Percentiles rank a stretch among this genome's conserved stretches.
Conservation (phyloP, 2,329 filamentous ascomycete genomes). For the Scedosporium dehoogii region DNA sequence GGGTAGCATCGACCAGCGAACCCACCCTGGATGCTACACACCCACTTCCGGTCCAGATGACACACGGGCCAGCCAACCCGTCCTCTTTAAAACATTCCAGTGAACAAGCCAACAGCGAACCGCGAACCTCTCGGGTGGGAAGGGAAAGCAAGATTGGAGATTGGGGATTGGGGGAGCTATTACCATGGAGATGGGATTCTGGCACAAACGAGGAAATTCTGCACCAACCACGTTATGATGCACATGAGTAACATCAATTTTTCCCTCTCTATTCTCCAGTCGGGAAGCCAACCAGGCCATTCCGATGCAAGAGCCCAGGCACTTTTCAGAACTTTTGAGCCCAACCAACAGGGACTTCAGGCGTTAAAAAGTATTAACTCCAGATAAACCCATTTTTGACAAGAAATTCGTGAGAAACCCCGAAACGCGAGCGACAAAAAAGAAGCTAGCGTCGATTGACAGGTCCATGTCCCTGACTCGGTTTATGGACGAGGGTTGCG, state of each 20-base stretch:
- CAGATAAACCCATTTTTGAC: too few species aligned
- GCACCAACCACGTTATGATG: neutral
- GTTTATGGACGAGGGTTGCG: neutral
- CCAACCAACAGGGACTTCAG: too few species aligned
- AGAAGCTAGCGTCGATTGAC: too few species aligned
- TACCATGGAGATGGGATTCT: conserved; percentile 1
- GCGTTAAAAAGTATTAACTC: too few species aligned
- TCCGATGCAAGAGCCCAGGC: neutral
- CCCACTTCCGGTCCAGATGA: too few species aligned
- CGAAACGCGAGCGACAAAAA: too few species aligned
- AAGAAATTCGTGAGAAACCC: too few species aligned
- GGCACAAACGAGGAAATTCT: neutral
- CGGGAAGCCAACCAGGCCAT: neutral
- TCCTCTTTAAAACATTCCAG: neutral
- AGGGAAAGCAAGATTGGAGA: neutral
- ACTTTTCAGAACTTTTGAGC: neutral
- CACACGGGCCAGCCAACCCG: too few species aligned
- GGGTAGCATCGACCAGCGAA: neutral
- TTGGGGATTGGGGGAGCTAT: neutral
- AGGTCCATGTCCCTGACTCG: too few species aligned
- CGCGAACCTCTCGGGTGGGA: neutral
- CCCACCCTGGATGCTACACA: too few species aligned
- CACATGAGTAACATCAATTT: neutral
- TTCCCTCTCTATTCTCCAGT: neutral
- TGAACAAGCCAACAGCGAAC: neutral